Evolutionary conservation across 495 filamentous ascomycete species (phyloP), one percentile per base, ranked within the genome.

Genomic region (Daldinia bambusicola): DNA sequence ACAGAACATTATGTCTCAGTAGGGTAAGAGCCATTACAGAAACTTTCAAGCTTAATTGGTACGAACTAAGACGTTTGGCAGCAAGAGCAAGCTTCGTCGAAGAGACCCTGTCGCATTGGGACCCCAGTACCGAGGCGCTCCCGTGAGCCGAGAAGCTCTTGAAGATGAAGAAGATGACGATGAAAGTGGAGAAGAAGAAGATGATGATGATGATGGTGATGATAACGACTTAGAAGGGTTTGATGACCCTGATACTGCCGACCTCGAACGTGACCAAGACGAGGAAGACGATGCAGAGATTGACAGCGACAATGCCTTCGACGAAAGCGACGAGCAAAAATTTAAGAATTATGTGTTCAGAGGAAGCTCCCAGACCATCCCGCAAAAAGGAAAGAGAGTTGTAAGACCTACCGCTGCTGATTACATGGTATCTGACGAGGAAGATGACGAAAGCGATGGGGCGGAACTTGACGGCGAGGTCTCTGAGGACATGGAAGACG

Each of bases 1-100:
- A 89, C 93, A 14, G 95, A 95, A 68, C 95, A 99, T 74, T 99
- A 99, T 77, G 85, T 90, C 26, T 79, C 86, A 62, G 91, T 97
- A 74, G 90, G 91, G 91, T 94, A 85, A 8, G 74, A 45, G 81
- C 2, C 18, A 7, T 81, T 77, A 1, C 3, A 20, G 12, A 26
- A 60, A 38, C 30, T n/a, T n/a, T 1, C 0, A 30, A 26, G 30
- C 14, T 52, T 41, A 9, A 36, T 34, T 34, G 5, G 0, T 26
- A 12, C 16, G 31, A 51, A 38, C 74, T 66, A 51, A 67, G 52
- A 70, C 22, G 6, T 20, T 41, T 7, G 55, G 32, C 71, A 94
- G 92, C 16, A 95, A 95, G 84, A 94, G 89, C 79, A 94, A 91
- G 76, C 86, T 98, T 50, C 89, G 93, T 63, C 92, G 94, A 76